These are phyloP conservation scores for Helotiales sp. DNA, from an alignment of 2,329 filamentous ascomycete species.

Conservation along the genomic window DNA sequence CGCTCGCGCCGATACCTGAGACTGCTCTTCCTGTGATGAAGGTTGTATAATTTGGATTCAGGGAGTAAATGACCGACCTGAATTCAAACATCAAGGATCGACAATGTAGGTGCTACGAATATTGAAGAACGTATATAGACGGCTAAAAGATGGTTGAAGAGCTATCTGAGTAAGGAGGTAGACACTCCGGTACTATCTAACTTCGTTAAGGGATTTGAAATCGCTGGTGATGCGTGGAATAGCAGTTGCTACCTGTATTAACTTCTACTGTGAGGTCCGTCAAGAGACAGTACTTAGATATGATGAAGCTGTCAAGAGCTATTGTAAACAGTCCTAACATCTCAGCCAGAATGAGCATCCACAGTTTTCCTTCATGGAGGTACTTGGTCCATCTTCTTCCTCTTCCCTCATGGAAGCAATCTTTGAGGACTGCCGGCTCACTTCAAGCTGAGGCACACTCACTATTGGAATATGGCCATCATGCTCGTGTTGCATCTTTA, in stretches of 20 bases:
- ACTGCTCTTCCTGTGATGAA: slow-evolving; percentile 24
- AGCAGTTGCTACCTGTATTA: slow-evolving; percentile 3
- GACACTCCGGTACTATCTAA: neutral
- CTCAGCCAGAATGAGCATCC: too few species aligned
- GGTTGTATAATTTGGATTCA: slow-evolving; percentile 26
- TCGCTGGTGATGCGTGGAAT: slow-evolving; percentile 1
- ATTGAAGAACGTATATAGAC: neutral
- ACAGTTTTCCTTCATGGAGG: too few species aligned
- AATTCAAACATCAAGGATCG: slow-evolving; percentile 19
- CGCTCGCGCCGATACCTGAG: slow-evolving; percentile 28
- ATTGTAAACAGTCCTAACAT: too few species aligned
- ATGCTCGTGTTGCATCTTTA: too few species aligned
- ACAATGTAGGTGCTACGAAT: neutral
- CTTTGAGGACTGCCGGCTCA: too few species aligned
- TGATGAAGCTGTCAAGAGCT: too few species aligned
- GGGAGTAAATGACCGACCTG: slow-evolving; percentile 21
- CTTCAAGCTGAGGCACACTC: too few species aligned
- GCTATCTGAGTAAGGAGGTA: slow-evolving; percentile 1
- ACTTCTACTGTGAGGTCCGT: too few species aligned
- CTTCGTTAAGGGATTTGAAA: neutral
- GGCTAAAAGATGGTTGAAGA: neutral
- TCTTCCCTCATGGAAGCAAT: too few species aligned
- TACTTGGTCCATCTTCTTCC: too few species aligned
- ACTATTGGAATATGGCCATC: too few species aligned
- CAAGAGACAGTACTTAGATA: too few species aligned